phyloP scores from a whole-genome alignment of 331 rosid species.

The Acacia concinna region DNA sequence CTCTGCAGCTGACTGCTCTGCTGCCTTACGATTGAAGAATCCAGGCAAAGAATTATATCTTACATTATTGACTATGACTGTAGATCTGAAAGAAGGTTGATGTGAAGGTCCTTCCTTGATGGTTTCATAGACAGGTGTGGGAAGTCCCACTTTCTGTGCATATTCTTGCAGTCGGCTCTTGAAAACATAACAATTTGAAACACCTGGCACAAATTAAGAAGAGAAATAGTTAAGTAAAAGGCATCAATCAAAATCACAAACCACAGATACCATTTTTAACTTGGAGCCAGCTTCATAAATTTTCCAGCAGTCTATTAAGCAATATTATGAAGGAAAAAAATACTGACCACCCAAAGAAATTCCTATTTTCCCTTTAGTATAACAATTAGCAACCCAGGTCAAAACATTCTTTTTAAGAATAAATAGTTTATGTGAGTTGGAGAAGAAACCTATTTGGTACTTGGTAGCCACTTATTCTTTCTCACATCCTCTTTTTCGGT shows the following conservation, averaged over 20 bases:
- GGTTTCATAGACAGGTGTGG: conserved; percentile 88
- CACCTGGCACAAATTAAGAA: conserved; percentile 45
- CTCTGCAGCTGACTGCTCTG: conserved; percentile 97
- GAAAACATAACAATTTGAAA: conserved; percentile 89
- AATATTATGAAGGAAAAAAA: not conserved
- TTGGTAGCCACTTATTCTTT: conserved; percentile 8
- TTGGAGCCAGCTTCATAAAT: not conserved
- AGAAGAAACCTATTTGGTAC: conserved; percentile 10
- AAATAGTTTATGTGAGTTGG: not conserved
- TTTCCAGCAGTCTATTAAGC: not conserved
- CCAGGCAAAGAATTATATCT: conserved; percentile 78
- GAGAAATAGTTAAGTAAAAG: conserved; percentile 8
- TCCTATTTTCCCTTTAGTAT: not conserved
- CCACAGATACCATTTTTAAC: not conserved
- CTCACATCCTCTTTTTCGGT: not conserved
- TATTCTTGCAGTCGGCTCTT: conserved; percentile 93
- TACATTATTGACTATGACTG: conserved; percentile 64
- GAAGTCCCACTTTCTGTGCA: conserved; percentile 71
- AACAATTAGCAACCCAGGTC: not conserved
- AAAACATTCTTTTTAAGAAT: not conserved
- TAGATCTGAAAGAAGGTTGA: conserved; percentile 79
- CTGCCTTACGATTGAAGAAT: conserved; percentile 80
- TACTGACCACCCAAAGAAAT: conserved; percentile 1
- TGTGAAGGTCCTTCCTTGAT: conserved; percentile 93
- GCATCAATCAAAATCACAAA: conserved; percentile 15